Conservation (phyloP, 2,329 filamentous ascomycete genomes). For the Didymellaceae sp. region DNA sequence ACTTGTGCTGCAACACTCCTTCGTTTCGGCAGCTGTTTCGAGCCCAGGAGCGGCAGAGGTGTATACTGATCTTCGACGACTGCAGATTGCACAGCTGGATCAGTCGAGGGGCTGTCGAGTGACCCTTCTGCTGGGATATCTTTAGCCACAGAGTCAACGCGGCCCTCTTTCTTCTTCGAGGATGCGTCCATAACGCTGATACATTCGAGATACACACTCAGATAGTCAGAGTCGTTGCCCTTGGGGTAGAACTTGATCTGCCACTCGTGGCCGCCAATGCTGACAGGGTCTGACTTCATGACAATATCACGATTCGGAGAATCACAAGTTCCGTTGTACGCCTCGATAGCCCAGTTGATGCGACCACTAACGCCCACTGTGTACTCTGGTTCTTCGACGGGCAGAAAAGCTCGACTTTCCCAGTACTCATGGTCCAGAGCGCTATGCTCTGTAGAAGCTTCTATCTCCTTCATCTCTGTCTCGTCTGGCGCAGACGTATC, state of each 20-base stretch:
- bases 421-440: constrained; percentile 66
- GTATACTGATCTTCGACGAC: constrained; percentile 39
- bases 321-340: constrained; percentile 66
- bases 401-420: constrained; percentile 63
- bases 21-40: constrained; percentile 47
- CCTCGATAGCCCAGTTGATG: constrained; percentile 65
- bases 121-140: background rate
- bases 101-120: too few relatives aligned
- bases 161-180: constrained; percentile 21
- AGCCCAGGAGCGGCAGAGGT: constrained; percentile 46
- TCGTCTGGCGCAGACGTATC: constrained; percentile 63
- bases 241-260: constrained; percentile 70
- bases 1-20: constrained; percentile 64
- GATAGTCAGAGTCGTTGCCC: constrained; percentile 64
- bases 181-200: constrained; percentile 52
- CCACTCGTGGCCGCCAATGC: constrained; percentile 67
- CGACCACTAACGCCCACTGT: constrained; percentile 60
- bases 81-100: too few relatives aligned
- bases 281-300: constrained; percentile 64
- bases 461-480: constrained; percentile 65
- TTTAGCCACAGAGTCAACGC: constrained; percentile 14
- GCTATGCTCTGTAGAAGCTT: constrained; percentile 57
- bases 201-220: constrained; percentile 68
- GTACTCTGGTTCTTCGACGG: constrained; percentile 65
- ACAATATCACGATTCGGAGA: constrained; percentile 64